Evolutionary conservation across 768 basidiomycete genomes (phyloP).

Genomic region (Suillus americanus): DNA sequence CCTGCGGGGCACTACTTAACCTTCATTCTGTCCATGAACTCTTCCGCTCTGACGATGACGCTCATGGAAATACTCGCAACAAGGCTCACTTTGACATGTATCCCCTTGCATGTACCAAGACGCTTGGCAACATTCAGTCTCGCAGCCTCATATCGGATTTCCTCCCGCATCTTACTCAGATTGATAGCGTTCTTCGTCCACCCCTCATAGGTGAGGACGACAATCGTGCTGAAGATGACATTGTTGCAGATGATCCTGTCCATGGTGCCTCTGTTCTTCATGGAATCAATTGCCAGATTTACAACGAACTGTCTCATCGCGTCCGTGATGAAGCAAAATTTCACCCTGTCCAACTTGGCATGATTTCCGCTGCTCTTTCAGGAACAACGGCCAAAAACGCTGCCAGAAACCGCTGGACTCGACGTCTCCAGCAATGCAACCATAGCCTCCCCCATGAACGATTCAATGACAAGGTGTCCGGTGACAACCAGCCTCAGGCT

Average conservation of each 20-base stretch:
- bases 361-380: not conserved
- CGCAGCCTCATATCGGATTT: not conserved
- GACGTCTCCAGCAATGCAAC: not conserved
- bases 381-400: not conserved
- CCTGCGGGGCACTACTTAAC: no score
- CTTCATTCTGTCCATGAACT: no score
- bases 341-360: not conserved
- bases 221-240: no score
- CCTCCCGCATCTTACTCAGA: not conserved
- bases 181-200: not conserved
- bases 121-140: not conserved
- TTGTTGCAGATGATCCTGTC: no score
- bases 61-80: not conserved
- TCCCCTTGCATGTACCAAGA: not conserved
- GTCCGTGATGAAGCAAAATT: not conserved
- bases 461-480: not conserved
- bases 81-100: not conserved
- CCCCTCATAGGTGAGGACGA: not conserved
- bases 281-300: not conserved
- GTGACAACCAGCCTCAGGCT: not conserved
- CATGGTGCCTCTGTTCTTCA: not conserved
- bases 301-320: not conserved
- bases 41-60: not conserved
- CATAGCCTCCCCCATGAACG: not conserved
- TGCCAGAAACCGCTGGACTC: not conserved